Base-by-base conservation (phyloP, 495 filamentous ascomycete species). In the Penicillium coffeae region DNA sequence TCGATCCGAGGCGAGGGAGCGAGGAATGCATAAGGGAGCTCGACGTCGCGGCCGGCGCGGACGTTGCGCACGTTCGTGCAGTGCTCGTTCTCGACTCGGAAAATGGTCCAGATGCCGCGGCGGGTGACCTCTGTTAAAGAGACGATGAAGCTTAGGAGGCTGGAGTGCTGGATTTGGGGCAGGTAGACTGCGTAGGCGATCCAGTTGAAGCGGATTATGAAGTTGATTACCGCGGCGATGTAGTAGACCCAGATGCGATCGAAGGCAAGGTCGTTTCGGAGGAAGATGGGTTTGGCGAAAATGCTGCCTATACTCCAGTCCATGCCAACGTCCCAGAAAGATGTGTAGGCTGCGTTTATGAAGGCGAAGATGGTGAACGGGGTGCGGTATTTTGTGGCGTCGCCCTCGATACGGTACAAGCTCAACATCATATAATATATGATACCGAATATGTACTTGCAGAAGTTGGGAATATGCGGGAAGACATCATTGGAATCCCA, bases 71-170 rank as follows among this genome's bases (percentile, higher is more conserved):
- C 89, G 56, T 95, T 95, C 7, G 81, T 82, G 67, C 88, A 93
- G 64, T 96, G 91, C 53, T 98, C 93, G 60, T 98, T 98, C 65
- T 98, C 93, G 33, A 98, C 90, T 21, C 93, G 88, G 58, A 97
- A 89, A 8, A 97, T 70, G 1, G 83, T 81, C 93, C 93, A 98
- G 42, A 96, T 77, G 36, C 90, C 90, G 54, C 93, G 73, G 8
- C 93, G 80, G 20, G 77, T 76, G 8, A 95, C 82, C 61, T 98
- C 93, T 1, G 84, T 81, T 13, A 94, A 67, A 7, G 80, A 69
- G 22, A 96, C 74, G 5, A 86, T 38, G 65, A 96, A 96, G 20
- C 84, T 86, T 19, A 88, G 74, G 7, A 89, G 50, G 13, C 87
- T 85, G 8, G 82, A 88, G 62, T 96, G 90, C 61, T 95, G 91